A percentile compares a stretch with the other conserved stretches of the same genome.
Evolutionary conservation across 805 yeast genomes (phyloP).

Genomic region (Aciculoconidium aculeatum): DNA sequence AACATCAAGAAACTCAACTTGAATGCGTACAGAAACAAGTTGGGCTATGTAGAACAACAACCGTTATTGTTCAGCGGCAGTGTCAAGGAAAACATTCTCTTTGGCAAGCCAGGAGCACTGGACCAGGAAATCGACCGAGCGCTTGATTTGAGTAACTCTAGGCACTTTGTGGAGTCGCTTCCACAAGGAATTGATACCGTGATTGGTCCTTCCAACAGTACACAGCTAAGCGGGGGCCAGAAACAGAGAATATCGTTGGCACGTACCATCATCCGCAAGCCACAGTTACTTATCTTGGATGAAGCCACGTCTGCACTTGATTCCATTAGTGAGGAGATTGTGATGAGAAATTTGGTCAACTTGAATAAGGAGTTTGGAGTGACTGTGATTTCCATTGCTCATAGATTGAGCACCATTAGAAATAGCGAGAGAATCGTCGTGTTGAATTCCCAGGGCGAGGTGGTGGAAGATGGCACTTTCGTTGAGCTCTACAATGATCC

Average conservation of each 20-base stretch:
- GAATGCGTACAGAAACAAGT: constrained; percentile 61
- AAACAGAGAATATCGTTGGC: constrained; percentile 91
- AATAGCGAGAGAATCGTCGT: constrained; percentile 80
- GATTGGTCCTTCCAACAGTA: constrained; percentile 67
- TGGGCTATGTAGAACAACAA: constrained; percentile 93
- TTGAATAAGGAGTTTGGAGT: constrained; percentile 48
- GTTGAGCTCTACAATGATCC: constrained; percentile 20
- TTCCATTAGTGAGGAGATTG: constrained; percentile 79
- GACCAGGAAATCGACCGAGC: constrained; percentile 59
- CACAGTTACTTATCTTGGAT: constrained; percentile 77
- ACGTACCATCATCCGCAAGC: constrained; percentile 72
- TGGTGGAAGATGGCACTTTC: constrained; percentile 57
- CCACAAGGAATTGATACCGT: constrained; percentile 79
- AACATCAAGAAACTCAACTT: constrained; percentile 61
- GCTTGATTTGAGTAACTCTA: constrained; percentile 66
- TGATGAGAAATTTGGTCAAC: constrained; percentile 61
- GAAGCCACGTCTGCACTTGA: constrained; percentile 96
- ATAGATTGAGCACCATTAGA: constrained; percentile 80
- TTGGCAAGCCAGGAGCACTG: constrained; percentile 59
- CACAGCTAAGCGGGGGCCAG: constrained; percentile 90
- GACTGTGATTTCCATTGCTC: constrained; percentile 88
- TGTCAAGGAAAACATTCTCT: constrained; percentile 73
- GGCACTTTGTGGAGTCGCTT: constrained; percentile 59
- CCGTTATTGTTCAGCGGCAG: constrained; percentile 86
- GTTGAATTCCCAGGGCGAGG: constrained; percentile 44